A percentile compares a stretch with the other conserved stretches of the same genome.
phyloP scores from a whole-genome alignment of 1,284 basidiomycete genomes.

The Cerioporus squamosus region DNA sequence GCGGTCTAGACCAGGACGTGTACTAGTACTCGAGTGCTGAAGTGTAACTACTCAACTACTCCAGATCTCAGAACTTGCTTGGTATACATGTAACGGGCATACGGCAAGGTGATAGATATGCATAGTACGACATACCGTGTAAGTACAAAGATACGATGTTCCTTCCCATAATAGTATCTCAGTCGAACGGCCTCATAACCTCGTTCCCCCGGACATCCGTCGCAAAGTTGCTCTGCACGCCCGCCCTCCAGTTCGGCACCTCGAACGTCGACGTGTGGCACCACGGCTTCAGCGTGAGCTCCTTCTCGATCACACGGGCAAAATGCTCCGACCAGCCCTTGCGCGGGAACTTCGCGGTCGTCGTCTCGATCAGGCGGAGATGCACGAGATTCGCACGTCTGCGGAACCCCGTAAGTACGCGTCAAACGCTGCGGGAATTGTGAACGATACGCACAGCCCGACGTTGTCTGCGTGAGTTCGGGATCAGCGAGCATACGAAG shows the following conservation, averaged over 20 bases:
- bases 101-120: no score
- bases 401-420: not conserved
- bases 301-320: conserved; percentile 49
- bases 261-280: conserved; percentile 57
- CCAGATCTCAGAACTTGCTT: no score
- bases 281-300: conserved; percentile 54
- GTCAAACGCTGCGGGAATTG: not conserved
- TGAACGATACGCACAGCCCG: conserved; percentile 42
- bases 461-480: conserved; percentile 51
- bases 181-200: conserved; percentile 47
- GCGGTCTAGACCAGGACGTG: not conserved
- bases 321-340: conserved; percentile 53
- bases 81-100: no score
- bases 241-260: conserved; percentile 48
- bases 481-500: no score
- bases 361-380: conserved; percentile 46
- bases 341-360: conserved; percentile 47
- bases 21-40: no score
- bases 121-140: no score
- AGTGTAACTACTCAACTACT: no score
- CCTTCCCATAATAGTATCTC: no score
- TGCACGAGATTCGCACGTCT: conserved; percentile 53
- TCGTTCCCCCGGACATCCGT: conserved; percentile 51
- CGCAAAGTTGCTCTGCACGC: conserved; percentile 51
- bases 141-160: no score